phyloP scores from a whole-genome alignment of 2,329 filamentous ascomycete genomes.

The Cryphonectria nitschkei region DNA sequence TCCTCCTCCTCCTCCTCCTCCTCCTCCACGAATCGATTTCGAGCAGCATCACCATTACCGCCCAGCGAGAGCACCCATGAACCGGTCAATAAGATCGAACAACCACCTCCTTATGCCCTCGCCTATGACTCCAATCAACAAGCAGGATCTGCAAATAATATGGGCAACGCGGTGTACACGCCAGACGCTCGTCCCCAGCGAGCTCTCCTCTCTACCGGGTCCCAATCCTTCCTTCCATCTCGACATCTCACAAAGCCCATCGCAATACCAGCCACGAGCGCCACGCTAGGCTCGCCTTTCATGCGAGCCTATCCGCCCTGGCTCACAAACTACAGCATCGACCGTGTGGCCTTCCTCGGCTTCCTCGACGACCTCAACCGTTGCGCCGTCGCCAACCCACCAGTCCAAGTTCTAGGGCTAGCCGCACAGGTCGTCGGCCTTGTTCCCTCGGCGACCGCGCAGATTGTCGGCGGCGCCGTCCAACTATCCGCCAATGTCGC shows the following conservation, averaged over 20 bases:
- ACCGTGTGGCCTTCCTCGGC: slow-evolving; percentile 27
- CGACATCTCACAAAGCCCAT: slow-evolving; percentile 24
- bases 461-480: slow-evolving; percentile 23
- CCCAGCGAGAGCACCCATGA: neutral
- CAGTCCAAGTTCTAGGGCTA: slow-evolving; percentile 29
- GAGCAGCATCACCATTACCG: neutral
- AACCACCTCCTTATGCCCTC: neutral
- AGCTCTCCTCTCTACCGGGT: neutral
- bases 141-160: neutral
- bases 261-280: slow-evolving; percentile 31
- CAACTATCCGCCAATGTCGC: slow-evolving; percentile 15
- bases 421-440: slow-evolving; percentile 29
- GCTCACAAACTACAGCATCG: slow-evolving; percentile 27
- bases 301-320: slow-evolving; percentile 30
- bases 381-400: slow-evolving; percentile 30
- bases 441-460: slow-evolving; percentile 31
- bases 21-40: neutral
- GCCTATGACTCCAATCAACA: neutral
- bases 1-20: neutral
- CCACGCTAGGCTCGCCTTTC: slow-evolving; percentile 30
- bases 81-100: neutral
- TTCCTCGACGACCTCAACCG: slow-evolving; percentile 33
- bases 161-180: neutral
- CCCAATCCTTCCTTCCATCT: neutral
- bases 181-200: neutral